Conservation (phyloP, 2,329 filamentous ascomycete genomes). For the Dothistroma septosporum region DNA sequence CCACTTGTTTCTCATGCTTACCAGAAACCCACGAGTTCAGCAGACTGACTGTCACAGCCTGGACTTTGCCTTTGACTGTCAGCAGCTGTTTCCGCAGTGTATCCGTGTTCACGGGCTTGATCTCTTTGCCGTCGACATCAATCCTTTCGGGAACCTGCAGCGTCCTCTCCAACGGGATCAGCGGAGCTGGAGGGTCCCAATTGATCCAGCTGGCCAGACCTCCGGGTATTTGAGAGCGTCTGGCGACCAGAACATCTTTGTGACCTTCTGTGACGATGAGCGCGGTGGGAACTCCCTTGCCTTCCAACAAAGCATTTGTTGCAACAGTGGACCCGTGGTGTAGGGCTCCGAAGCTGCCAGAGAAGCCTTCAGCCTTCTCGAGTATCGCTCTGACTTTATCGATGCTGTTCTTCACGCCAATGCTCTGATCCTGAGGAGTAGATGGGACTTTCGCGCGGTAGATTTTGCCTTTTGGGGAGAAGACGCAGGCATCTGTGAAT, state of each 20-base stretch:
- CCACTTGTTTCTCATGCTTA: slow-evolving; percentile 26
- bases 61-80: slow-evolving; percentile 27
- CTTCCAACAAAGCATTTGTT: slow-evolving; percentile 27
- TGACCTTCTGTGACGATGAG: slow-evolving; percentile 29
- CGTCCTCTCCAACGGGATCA: slow-evolving; percentile 27
- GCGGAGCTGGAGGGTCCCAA: slow-evolving; percentile 26
- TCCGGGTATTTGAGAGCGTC: slow-evolving; percentile 27
- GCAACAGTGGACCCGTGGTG: slow-evolving; percentile 28
- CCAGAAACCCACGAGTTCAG: slow-evolving; percentile 28
- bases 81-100: slow-evolving; percentile 23
- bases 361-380: slow-evolving; percentile 24
- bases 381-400: slow-evolving; percentile 26
- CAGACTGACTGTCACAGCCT: slow-evolving; percentile 27
- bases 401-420: slow-evolving; percentile 28
- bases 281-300: slow-evolving; percentile 27
- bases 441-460: slow-evolving; percentile 28
- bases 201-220: slow-evolving; percentile 28
- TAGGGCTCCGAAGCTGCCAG: slow-evolving; percentile 26
- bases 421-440: slow-evolving; percentile 27
- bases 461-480: slow-evolving; percentile 25
- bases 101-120: slow-evolving; percentile 25
- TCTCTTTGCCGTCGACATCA: slow-evolving; percentile 24
- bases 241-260: slow-evolving; percentile 27
- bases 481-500: slow-evolving; percentile 28
- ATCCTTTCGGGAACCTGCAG: slow-evolving; percentile 26